phyloP scores from a whole-genome alignment of 306 rosid genomes.

The Lathyrus sativus region DNA sequence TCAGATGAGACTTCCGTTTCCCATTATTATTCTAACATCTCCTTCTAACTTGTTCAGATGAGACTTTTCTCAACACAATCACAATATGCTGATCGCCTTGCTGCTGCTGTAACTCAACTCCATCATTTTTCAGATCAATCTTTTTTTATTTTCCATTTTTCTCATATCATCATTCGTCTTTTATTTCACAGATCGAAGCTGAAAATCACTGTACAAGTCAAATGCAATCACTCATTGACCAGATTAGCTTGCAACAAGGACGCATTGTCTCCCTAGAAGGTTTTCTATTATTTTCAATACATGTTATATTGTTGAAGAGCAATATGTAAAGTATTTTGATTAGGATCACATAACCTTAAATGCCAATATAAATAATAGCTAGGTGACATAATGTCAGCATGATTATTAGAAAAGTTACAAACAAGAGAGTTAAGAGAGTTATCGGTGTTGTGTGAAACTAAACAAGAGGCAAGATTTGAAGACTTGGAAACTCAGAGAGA shows the following conservation, averaged over 20 bases:
- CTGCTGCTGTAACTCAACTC: conserved; percentile 68
- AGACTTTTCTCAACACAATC: conserved; percentile 88
- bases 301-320: no score
- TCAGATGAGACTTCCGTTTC: conserved; percentile 67
- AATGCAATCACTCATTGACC: conserved; percentile 73
- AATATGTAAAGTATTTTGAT: no score
- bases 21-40: not conserved
- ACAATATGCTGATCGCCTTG: conserved; percentile 90
- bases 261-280: conserved; percentile 75
- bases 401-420: no score
- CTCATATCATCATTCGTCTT: no score
- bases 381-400: no score
- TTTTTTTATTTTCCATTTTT: no score
- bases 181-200: conserved; percentile 65
- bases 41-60: conserved; percentile 47
- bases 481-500: no score
- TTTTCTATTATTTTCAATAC: conserved; percentile 1
- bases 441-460: no score
- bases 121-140: not conserved
- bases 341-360: no score
- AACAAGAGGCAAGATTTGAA: no score
- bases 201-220: conserved; percentile 81
- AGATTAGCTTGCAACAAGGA: conserved; percentile 88
- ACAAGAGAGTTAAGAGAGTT: no score
- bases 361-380: no score